phyloP scores from a whole-genome alignment of 1,284 basidiomycete genomes.

The Fistulinella cinereoalba region DNA sequence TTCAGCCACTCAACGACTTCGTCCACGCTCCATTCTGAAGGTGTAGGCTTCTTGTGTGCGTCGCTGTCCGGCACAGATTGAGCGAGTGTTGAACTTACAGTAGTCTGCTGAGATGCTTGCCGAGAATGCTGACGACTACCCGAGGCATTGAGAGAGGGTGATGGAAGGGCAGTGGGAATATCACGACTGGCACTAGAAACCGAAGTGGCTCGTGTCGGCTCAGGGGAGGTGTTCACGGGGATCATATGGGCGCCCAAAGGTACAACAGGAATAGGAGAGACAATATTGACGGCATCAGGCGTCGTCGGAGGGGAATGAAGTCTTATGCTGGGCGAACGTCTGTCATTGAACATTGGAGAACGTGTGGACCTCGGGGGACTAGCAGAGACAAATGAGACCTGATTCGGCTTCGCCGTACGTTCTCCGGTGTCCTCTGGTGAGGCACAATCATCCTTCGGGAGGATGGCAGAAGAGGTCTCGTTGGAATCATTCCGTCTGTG shows the following conservation, averaged over 20 bases:
- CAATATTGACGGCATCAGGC: slow-evolving; percentile 18
- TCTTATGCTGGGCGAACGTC: slow-evolving; percentile 18
- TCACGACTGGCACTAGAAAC: slow-evolving; percentile 20
- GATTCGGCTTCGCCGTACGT: slow-evolving; percentile 45
- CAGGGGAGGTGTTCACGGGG: slow-evolving; percentile 15
- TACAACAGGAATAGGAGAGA: slow-evolving; percentile 22
- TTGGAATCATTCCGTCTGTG: slow-evolving; percentile 15
- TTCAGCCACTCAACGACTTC: slow-evolving; percentile 91
- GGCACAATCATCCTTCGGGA: slow-evolving; percentile 25
- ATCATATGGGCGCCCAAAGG: slow-evolving; percentile 19
- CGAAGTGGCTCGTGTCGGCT: slow-evolving; percentile 15
- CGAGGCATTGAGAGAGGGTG: slow-evolving; percentile 39
- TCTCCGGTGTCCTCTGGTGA: slow-evolving; percentile 37
- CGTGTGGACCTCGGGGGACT: slow-evolving; percentile 22
- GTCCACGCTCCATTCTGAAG: slow-evolving; percentile 81
- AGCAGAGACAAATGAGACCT: slow-evolving; percentile 38
- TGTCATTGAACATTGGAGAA: slow-evolving; percentile 18
- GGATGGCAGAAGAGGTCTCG: slow-evolving; percentile 17
- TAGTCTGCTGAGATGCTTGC: slow-evolving; percentile 37
- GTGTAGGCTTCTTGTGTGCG: slow-evolving; percentile 20
- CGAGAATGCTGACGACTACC: slow-evolving; percentile 25
- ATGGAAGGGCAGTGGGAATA: slow-evolving; percentile 34
- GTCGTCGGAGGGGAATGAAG: slow-evolving; percentile 15
- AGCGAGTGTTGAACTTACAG: slow-evolving; percentile 16
- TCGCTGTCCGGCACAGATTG: slow-evolving; percentile 17